Conservation (phyloP, 306 rosid genomes). For the Quercus parvula region DNA sequence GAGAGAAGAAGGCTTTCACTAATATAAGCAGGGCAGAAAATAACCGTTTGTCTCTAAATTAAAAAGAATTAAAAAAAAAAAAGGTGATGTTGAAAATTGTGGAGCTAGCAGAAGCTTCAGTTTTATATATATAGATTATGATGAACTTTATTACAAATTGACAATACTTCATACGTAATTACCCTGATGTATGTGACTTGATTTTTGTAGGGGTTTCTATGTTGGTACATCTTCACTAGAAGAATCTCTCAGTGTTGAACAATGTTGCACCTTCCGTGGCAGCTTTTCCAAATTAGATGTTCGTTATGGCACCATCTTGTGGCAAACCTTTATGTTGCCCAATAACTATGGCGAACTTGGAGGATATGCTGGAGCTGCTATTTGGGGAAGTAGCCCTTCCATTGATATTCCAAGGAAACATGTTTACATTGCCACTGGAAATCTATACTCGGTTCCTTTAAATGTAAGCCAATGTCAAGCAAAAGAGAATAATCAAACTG, state of each 20-base stretch:
- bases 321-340: constrained; percentile 58
- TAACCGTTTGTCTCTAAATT: no score
- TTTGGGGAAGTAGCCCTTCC: constrained; percentile 81
- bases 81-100: no score
- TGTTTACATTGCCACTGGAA: constrained; percentile 53
- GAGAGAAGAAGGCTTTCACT: no score
- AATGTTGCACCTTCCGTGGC: constrained; percentile 58
- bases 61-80: no score
- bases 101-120: no score
- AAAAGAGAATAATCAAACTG: constrained; percentile 33
- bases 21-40: no score
- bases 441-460: constrained; percentile 48
- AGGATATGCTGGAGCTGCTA: constrained; percentile 53
- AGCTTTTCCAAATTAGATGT: constrained; percentile 37
- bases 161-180: no score
- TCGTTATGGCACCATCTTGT: constrained; percentile 30
- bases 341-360: constrained; percentile 33
- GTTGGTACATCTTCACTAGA: constrained; percentile 44
- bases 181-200: no score
- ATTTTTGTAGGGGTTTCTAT: not conserved
- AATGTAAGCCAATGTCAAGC: constrained; percentile 40
- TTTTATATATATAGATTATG: no score
- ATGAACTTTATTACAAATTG: no score
- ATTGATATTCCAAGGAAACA: constrained; percentile 41
- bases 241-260: constrained; percentile 20